Percentiles rank a stretch among this genome's conserved stretches.
These are phyloP conservation scores for Syncephalis plumigaleata DNA, from an alignment of 371 early-diverging fungal genomes.

Conservation along the genomic window DNA sequence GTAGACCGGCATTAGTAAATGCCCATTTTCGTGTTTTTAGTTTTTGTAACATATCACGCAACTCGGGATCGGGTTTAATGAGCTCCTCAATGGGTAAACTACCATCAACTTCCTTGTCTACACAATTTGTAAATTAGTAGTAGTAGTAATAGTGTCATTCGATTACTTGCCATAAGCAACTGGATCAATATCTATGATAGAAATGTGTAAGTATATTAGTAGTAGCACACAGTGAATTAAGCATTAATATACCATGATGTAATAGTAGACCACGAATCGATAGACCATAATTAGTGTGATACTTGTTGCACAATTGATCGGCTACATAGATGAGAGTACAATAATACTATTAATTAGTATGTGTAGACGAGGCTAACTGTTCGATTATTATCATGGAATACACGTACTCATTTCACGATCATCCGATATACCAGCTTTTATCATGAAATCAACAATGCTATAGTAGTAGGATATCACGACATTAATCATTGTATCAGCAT, in stretches of 20 bases:
- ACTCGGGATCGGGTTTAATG: conserved; percentile 32
- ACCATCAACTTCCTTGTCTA: conserved; percentile 51
- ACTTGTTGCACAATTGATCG: conserved; percentile 25
- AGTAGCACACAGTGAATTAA: not conserved
- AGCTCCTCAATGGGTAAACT: conserved; percentile 47
- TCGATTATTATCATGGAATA: too few relatives aligned
- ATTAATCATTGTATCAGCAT: too few relatives aligned
- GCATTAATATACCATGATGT: conserved; percentile 29
- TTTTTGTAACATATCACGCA: conserved; percentile 39
- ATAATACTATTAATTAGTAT: not conserved
- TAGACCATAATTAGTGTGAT: conserved; percentile 54
- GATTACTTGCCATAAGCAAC: conserved; percentile 27
- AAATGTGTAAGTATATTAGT: too few relatives aligned
- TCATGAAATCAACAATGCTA: conserved; percentile 35
- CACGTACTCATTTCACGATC: conserved; percentile 14
- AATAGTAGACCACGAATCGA: conserved; percentile 56
- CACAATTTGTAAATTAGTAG: not conserved
- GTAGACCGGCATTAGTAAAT: conserved; percentile 65
- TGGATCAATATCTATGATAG: conserved; percentile 38
- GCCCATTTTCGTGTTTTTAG: conserved; percentile 51
- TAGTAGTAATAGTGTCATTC: not conserved
- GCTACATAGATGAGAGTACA: too few relatives aligned
- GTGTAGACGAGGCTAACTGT: too few relatives aligned
- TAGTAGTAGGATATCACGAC: not conserved
- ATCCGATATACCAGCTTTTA: conserved; percentile 25